Conservation (phyloP, 257 asterid species). For the Perilla frutescens region DNA sequence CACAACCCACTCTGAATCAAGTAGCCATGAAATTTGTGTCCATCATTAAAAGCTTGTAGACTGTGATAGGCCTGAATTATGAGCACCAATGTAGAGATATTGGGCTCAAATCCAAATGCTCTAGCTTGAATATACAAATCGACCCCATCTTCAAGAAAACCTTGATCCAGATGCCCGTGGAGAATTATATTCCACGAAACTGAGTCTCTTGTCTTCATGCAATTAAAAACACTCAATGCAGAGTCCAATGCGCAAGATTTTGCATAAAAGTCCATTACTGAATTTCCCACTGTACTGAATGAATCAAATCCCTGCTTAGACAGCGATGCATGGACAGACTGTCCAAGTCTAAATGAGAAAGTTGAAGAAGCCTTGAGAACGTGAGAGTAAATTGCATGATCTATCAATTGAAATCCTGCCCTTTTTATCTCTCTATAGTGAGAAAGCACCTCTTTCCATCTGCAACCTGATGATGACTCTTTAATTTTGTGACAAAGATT, state of each 20-base stretch:
- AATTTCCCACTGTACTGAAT: slow-evolving; percentile 63
- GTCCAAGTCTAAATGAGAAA: slow-evolving; percentile 51
- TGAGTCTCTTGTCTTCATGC: slow-evolving; percentile 60
- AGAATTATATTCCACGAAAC: slow-evolving; percentile 89
- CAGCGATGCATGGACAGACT: slow-evolving; percentile 63
- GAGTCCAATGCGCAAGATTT: slow-evolving; percentile 64
- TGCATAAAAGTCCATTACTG: slow-evolving; percentile 72
- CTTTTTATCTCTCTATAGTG: slow-evolving; percentile 48
- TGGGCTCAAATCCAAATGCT: slow-evolving; percentile 66
- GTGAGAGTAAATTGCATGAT: slow-evolving; percentile 65
- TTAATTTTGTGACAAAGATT: slow-evolving; percentile 52
- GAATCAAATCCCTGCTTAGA: slow-evolving; percentile 72
- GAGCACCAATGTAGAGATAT: slow-evolving; percentile 76
- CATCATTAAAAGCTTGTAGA: slow-evolving; percentile 49
- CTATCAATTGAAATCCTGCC: slow-evolving; percentile 48
- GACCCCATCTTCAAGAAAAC: slow-evolving; percentile 53
- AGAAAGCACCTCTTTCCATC: slow-evolving; percentile 61
- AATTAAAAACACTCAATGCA: slow-evolving; percentile 52
- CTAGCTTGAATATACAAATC: slow-evolving; percentile 59
- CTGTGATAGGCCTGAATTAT: slow-evolving; percentile 63
- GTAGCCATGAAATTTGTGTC: slow-evolving; percentile 60
- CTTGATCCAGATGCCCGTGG: slow-evolving; percentile 58
- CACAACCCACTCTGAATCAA: slow-evolving; percentile 59
- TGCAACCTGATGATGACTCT: slow-evolving; percentile 50
- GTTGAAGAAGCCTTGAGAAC: slow-evolving; percentile 66